Evolutionary conservation across 768 basidiomycete species (phyloP).

Genomic region (Auricularia heimuer): DNA sequence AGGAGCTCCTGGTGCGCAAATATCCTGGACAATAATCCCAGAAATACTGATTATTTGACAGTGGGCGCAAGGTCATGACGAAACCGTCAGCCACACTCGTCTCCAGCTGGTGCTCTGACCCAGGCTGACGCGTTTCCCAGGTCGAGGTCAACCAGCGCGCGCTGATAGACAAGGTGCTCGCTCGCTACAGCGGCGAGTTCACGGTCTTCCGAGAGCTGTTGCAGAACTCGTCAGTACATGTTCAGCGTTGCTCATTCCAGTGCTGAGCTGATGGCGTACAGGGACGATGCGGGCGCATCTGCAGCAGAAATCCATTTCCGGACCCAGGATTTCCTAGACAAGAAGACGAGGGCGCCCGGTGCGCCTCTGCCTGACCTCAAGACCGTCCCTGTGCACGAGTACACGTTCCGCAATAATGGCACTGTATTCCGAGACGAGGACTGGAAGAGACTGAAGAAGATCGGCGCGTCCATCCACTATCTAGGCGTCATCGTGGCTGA

Average conservation of each 20-base stretch:
- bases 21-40: neutral
- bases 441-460: conserved; percentile 84
- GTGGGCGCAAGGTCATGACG: conserved; percentile 59
- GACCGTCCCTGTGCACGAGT: conserved; percentile 56
- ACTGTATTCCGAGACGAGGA: conserved; percentile 73
- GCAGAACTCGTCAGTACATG: conserved; percentile 57
- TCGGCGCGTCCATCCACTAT: conserved; percentile 37
- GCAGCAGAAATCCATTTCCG: conserved; percentile 74
- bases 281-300: conserved; percentile 72
- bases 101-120: neutral
- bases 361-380: conserved; percentile 51
- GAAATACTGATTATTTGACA: conserved; percentile 9
- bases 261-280: neutral
- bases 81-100: conserved; percentile 31
- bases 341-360: conserved; percentile 13
- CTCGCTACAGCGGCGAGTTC: conserved; percentile 91
- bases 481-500: conserved; percentile 3
- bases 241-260: neutral
- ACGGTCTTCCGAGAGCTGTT: conserved; percentile 83
- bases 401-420: conserved; percentile 86
- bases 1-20: neutral
- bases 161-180: conserved; percentile 94
- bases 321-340: conserved; percentile 41
- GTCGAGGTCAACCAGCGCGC: conserved; percentile 90
- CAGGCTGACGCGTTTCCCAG: conserved; percentile 2